Evolutionary conservation across 352 stramenopile genomes (phyloP).

Genomic region (Peronospora farinosa): DNA sequence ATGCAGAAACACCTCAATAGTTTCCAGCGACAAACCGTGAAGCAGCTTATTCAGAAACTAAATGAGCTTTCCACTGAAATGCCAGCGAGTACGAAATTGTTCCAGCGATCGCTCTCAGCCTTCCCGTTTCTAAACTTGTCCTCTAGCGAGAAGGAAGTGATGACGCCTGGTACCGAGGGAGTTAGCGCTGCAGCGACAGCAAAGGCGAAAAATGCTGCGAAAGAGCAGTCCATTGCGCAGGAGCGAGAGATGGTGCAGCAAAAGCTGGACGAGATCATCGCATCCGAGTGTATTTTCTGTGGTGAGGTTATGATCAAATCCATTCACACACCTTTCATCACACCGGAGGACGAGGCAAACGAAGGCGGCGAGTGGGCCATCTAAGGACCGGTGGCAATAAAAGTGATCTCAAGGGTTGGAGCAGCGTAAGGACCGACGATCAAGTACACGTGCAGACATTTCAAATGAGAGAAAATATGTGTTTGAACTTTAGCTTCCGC

Average conservation of each 20-base stretch:
- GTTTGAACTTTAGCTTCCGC: constrained; percentile 16
- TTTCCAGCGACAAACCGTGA: constrained; percentile 86
- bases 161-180: constrained; percentile 41
- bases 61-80: constrained; percentile 79
- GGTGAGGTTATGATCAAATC: constrained; percentile 94
- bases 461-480: constrained; percentile 21
- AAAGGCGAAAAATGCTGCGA: constrained; percentile 54
- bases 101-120: constrained; percentile 53
- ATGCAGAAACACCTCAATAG: constrained; percentile 87
- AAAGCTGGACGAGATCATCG: constrained; percentile 91
- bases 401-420: constrained; percentile 4
- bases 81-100: constrained; percentile 66
- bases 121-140: constrained; percentile 65
- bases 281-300: constrained; percentile 92
- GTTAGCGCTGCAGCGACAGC: constrained; percentile 35
- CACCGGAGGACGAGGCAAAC: constrained; percentile 71
- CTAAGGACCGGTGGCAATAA: constrained; percentile 27
- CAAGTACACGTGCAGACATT: background rate
- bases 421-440: background rate
- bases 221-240: constrained; percentile 75
- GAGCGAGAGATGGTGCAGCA: constrained; percentile 88
- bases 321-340: constrained; percentile 89
- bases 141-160: constrained; percentile 64
- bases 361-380: constrained; percentile 84
- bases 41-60: constrained; percentile 86